These are phyloP conservation scores for Globisporangium cylindrosporum DNA, from an alignment of 352 stramenopile species.

Conservation along the genomic window DNA sequence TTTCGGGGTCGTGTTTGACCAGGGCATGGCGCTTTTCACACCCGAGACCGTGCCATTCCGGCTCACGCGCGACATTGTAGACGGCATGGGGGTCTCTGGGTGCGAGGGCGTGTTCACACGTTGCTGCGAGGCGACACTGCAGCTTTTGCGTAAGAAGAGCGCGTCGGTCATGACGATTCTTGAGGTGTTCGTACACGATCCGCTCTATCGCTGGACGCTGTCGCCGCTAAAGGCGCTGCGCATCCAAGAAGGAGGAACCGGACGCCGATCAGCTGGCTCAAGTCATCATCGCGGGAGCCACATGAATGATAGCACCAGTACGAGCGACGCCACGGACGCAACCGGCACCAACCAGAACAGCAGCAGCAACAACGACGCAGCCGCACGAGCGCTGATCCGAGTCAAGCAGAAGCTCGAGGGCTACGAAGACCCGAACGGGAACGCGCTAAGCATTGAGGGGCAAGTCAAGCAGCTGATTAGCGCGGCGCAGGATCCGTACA, in stretches of 20 bases:
- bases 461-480: constrained; percentile 99
- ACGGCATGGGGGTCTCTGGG: constrained; percentile 97
- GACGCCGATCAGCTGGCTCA: constrained; percentile 13
- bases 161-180: constrained; percentile 97
- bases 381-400: constrained; percentile 91
- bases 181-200: constrained; percentile 98
- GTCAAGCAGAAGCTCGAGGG: constrained; percentile 98
- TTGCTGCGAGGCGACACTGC: constrained; percentile 93
- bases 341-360: background rate
- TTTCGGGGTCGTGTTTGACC: constrained; percentile 99
- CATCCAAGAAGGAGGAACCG: constrained; percentile 68
- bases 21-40: constrained; percentile 91
- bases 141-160: constrained; percentile 90
- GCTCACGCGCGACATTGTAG: constrained; percentile 98
- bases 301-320: constrained; percentile 15
- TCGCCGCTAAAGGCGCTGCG: constrained; percentile 87
- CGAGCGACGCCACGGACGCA: background rate
- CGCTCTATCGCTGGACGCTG: constrained; percentile 98
- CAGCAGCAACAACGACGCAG: constrained; percentile 76
- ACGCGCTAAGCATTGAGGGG: constrained; percentile 96
- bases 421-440: constrained; percentile 96
- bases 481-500: constrained; percentile 93
- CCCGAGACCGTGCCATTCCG: constrained; percentile 99
- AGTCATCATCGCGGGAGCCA: constrained; percentile 22
- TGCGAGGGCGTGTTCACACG: constrained; percentile 95